phyloP scores from a whole-genome alignment of 495 filamentous ascomycete genomes.

The Hamigera avellanea region DNA sequence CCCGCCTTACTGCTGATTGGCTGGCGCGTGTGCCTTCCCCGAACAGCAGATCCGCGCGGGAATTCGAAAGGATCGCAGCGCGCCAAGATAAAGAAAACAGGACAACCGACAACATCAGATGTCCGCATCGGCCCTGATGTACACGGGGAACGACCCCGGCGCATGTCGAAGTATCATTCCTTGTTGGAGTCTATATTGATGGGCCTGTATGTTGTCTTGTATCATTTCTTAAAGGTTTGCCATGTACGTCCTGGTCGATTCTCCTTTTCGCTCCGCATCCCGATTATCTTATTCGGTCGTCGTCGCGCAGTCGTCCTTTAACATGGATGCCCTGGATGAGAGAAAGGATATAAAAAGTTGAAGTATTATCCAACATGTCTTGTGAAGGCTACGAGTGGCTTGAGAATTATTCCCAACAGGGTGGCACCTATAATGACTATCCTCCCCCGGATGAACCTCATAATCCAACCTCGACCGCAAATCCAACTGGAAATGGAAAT shows the following conservation, averaged over 20 bases:
- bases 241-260: too few relatives aligned
- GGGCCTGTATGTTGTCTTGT: too few relatives aligned
- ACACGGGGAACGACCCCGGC: too few relatives aligned
- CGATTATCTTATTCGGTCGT: too few relatives aligned
- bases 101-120: neutral
- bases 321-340: too few relatives aligned
- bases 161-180: too few relatives aligned
- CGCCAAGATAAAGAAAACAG: neutral
- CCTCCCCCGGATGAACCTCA: neutral
- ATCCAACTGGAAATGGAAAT: neutral
- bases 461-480: too few relatives aligned
- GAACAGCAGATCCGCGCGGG: neutral
- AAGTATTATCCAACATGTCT: slow-evolving; percentile 4
- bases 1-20: slow-evolving; percentile 15
- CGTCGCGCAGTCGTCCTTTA: too few relatives aligned
- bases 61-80: slow-evolving; percentile 1
- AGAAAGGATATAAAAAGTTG: neutral
- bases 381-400: slow-evolving; percentile 8
- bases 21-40: neutral
- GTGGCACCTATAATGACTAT: neutral
- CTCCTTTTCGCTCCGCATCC: too few relatives aligned
- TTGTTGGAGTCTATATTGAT: too few relatives aligned
- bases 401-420: slow-evolving; percentile 2
- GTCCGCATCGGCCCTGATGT: too few relatives aligned
- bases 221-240: too few relatives aligned